phyloP scores from a whole-genome alignment of 1,284 basidiomycete species.

The Malassezia brasiliensis region DNA sequence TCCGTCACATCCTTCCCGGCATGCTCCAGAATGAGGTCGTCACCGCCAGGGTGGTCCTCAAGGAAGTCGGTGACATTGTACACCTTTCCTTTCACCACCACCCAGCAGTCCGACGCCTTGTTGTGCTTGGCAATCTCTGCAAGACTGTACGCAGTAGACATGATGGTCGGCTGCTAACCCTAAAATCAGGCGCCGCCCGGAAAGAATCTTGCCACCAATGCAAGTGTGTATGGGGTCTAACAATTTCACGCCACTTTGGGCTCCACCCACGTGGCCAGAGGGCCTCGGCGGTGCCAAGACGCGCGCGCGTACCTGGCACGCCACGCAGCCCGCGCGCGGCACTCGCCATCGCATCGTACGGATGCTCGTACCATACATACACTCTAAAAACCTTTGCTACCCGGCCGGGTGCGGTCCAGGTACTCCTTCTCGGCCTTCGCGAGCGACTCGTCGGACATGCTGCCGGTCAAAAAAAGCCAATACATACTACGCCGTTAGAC shows the following conservation, averaged over 20 bases:
- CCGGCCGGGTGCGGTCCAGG: background rate
- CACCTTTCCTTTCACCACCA: slow-evolving; percentile 51
- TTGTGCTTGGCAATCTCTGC: slow-evolving; percentile 50
- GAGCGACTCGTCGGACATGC: slow-evolving; percentile 4
- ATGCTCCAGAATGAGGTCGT: slow-evolving; percentile 55
- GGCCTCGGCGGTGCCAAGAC: too few species aligned
- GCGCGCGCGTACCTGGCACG: too few species aligned
- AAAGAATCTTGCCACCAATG: background rate
- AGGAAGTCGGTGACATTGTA: slow-evolving; percentile 53
- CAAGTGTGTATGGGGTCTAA: background rate
- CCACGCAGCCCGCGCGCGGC: too few species aligned
- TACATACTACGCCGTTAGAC: slow-evolving; percentile 11
- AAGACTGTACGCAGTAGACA: slow-evolving; percentile 4
- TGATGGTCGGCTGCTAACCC: background rate
- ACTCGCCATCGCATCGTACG: too few species aligned
- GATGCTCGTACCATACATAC: too few species aligned
- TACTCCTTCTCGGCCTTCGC: slow-evolving; percentile 10
- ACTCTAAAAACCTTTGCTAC: background rate
- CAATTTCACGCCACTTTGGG: slow-evolving; percentile 9
- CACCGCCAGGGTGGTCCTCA: slow-evolving; percentile 52
- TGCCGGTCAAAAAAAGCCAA: background rate
- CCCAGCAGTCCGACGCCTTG: slow-evolving; percentile 57
- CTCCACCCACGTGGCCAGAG: background rate
- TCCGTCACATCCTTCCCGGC: slow-evolving; percentile 73
- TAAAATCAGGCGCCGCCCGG: background rate